Base-by-base conservation (phyloP, 2,329 filamentous ascomycete species). In the Apiospora arundinis region DNA sequence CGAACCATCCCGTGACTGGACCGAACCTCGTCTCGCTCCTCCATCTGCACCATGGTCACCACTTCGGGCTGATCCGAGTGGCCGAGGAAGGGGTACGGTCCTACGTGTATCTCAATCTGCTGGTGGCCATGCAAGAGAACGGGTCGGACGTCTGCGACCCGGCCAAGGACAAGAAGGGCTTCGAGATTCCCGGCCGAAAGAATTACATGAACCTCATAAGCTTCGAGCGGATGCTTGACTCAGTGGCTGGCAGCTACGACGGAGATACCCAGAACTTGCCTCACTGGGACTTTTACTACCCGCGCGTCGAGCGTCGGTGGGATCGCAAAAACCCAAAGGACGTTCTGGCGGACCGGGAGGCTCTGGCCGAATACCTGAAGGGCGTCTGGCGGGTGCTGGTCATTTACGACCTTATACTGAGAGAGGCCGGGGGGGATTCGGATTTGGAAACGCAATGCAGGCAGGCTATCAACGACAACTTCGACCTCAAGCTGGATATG, bases 261-360 rank as follows among this genome's bases (percentile, higher is more conserved):
- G 65, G 65, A 16, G 65, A 67, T 46, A 4, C 65, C 40, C 65
- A 67, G 40, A 67, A 67, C 5, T 11, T 67, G 28, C 40, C n/a
- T 3, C 65, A 67, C 65, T 67, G 40, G 65, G 40, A 67, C 40
- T 67, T 67, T 21, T 67, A 45, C 40, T 46, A 45, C 28, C 12
- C 23, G 40, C 65, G 65, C 4, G 7, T 5, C 4, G n/a, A 45
- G 21, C 1, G 0, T 12, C 12, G 28, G 6, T 67, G 65, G 65
- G 65, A 67, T 32, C 0, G 12, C 2, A 18, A 67, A 14, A 25
- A n/a, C 28, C 40, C 21, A 18, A 25, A 46, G 11, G 65, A 67
- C 65, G 42, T 67, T 4, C 42, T 67, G 23, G 40, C 40, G 5
- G 65, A 67, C 65, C 40, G 65, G 11, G 65, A 28, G 23, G 40